phyloP scores from a whole-genome alignment of 2,329 filamentous ascomycete species.

The Pyrenochaeta sp. region DNA sequence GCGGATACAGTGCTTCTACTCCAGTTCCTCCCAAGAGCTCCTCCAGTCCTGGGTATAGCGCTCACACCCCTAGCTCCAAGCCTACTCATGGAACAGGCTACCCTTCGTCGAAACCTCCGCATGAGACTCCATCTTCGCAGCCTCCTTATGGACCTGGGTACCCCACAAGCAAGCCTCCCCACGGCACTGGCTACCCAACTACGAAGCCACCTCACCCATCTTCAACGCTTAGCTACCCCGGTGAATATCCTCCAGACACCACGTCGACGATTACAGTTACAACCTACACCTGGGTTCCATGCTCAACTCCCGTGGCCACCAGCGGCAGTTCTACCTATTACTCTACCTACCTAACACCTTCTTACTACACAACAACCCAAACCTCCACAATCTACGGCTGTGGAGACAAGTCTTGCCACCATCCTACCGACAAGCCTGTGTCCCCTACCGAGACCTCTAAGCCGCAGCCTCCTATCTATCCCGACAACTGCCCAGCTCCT shows the following conservation, averaged over 20 bases:
- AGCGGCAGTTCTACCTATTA: conserved; percentile 42
- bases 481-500: conserved; percentile 34
- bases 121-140: background rate
- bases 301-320: conserved; percentile 47
- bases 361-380: conserved; percentile 41
- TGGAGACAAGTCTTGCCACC: conserved; percentile 14
- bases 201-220: conserved; percentile 17
- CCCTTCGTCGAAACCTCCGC: background rate
- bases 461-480: conserved; percentile 12
- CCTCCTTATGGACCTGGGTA: background rate
- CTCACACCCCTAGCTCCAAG: conserved; percentile 8
- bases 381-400: conserved; percentile 38
- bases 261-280: conserved; percentile 45
- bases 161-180: conserved; percentile 3
- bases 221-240: conserved; percentile 13
- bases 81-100: conserved; percentile 8
- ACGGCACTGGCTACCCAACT: conserved; percentile 18
- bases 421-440: background rate
- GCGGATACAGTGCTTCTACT: background rate
- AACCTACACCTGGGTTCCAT: conserved; percentile 49
- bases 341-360: conserved; percentile 51
- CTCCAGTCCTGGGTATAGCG: background rate
- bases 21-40: background rate
- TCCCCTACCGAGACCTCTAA: conserved; percentile 16
- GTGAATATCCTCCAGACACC: conserved; percentile 19